These are phyloP conservation scores for Barbarea vulgaris DNA, from an alignment of 345 rosid species.

Conservation along the genomic window DNA sequence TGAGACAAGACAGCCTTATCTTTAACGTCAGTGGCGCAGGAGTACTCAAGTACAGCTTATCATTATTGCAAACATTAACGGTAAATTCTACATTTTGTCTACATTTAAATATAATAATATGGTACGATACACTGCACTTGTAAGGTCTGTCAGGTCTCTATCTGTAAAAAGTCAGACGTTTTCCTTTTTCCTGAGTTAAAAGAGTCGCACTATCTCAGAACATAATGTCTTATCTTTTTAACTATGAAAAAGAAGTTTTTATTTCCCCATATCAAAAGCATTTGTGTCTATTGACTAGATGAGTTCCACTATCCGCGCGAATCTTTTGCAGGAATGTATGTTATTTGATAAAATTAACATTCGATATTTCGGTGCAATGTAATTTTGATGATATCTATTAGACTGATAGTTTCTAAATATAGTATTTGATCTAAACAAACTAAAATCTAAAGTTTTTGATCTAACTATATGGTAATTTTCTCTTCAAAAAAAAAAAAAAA, in stretches of 20 bases:
- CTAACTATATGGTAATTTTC: neutral
- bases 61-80: conserved; percentile 32
- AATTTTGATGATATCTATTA: neutral
- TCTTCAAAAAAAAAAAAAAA: too few species aligned
- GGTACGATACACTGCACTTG: conserved; percentile 30
- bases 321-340: neutral
- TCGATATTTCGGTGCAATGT: neutral
- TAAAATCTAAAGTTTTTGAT: neutral
- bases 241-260: neutral
- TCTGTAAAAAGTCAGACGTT: conserved; percentile 28
- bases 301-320: neutral
- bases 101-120: neutral
- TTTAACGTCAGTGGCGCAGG: conserved; percentile 32
- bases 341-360: too few species aligned
- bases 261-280: neutral
- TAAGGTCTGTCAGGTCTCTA: conserved; percentile 29
- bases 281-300: neutral
- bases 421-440: neutral
- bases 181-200: conserved; percentile 3
- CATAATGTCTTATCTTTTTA: conserved; percentile 17
- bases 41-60: conserved; percentile 37
- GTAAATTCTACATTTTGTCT: conserved; percentile 20
- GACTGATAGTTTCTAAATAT: neutral
- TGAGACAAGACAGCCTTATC: conserved; percentile 43
- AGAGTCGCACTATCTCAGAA: conserved; percentile 13